phyloP scores from a whole-genome alignment of 140 eudicot genomes.

The Stevia rebaudiana region DNA sequence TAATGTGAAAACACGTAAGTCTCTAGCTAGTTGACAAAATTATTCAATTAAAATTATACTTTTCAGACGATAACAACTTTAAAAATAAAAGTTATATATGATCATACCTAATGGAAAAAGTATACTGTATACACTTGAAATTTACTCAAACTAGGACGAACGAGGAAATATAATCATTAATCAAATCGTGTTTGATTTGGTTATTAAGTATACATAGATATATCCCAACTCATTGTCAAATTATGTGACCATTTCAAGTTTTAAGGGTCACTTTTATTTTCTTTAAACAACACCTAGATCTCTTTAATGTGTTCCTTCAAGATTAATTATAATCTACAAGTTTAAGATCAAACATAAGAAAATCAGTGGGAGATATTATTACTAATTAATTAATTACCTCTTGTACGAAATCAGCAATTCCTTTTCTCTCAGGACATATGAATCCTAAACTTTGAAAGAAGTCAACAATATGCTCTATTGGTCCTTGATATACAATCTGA shows the following conservation, averaged over 20 bases:
- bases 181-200: not conserved
- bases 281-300: no score
- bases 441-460: slow-evolving; percentile 32
- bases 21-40: not conserved
- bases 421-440: slow-evolving; percentile 36
- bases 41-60: not conserved
- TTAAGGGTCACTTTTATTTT: no score
- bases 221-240: not conserved
- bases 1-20: not conserved
- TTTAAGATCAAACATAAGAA: not conserved
- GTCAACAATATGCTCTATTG: slow-evolving; percentile 22
- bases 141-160: not conserved
- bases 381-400: slow-evolving; percentile 25
- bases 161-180: not conserved
- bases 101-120: not conserved
- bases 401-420: slow-evolving; percentile 37
- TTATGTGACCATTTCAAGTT: not conserved
- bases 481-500: slow-evolving; percentile 33
- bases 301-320: not conserved
- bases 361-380: not conserved
- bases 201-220: no score
- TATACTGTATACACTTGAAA: no score
- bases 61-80: not conserved
- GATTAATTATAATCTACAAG: not conserved
- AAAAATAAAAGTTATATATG: not conserved